A percentile compares a stretch with the other conserved stretches of the same genome.
Conservation (phyloP, 345 rosid species). For the Heritiera littoralis region DNA sequence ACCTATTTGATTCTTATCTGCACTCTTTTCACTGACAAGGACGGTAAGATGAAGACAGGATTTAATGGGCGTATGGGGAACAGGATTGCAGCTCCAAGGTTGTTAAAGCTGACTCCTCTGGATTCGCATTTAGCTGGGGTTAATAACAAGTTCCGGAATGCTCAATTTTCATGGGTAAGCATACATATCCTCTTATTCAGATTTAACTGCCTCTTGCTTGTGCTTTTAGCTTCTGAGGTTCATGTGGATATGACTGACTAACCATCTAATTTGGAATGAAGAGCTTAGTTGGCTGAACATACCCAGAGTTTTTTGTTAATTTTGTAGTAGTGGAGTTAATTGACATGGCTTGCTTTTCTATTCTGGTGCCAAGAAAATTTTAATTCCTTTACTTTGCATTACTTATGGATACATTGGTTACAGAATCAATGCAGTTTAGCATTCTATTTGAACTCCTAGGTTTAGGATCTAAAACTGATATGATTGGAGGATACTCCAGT, state of each 20-base stretch:
- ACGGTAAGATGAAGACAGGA: conserved; percentile 88
- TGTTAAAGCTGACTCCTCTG: conserved; percentile 81
- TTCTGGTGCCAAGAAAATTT: background rate
- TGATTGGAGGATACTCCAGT: background rate
- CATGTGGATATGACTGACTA: background rate
- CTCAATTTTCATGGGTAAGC: conserved; percentile 97
- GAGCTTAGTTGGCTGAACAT: background rate
- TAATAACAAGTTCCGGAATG: conserved; percentile 81
- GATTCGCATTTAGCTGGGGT: conserved; percentile 90
- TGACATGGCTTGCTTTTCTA: background rate
- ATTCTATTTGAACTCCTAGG: background rate
- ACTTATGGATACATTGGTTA: background rate
- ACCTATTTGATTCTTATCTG: conserved; percentile 89
- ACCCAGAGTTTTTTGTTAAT: background rate
- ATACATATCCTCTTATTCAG: background rate
- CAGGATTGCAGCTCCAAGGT: conserved; percentile 91
- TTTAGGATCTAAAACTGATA: conserved; percentile 6
- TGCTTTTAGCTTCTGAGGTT: conserved; percentile 1
- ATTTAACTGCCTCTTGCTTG: background rate
- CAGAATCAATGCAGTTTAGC: background rate
- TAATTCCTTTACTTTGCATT: background rate
- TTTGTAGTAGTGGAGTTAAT: background rate
- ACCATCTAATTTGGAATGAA: background rate
- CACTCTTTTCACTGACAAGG: conserved; percentile 81
- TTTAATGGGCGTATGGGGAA: conserved; percentile 98